Conservation (phyloP, 2,329 filamentous ascomycete species). For the Calonectria pteridis region DNA sequence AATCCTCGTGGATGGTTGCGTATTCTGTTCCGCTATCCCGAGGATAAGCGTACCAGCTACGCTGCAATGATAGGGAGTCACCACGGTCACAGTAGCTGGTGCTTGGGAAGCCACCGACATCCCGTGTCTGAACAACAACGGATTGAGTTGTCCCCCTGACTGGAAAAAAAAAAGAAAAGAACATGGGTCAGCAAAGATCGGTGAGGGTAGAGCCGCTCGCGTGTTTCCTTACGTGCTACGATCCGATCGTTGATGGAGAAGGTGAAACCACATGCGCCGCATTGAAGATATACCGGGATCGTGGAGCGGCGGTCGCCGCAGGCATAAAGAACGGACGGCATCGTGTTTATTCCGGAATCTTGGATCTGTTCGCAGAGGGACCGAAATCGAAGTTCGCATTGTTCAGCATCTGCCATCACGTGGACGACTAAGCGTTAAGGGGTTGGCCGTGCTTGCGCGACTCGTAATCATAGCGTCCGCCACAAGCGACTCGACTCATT, state of each 20-base stretch:
- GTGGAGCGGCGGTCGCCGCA: conserved; percentile 3
- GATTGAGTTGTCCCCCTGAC: conserved; percentile 4
- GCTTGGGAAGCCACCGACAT: conserved; percentile 11
- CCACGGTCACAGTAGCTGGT: conserved; percentile 12
- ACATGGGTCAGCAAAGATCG: not conserved
- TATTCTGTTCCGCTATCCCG: not conserved
- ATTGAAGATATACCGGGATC: conserved; percentile 11
- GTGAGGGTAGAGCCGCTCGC: not conserved
- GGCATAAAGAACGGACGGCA: conserved; percentile 7
- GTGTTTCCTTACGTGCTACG: conserved; percentile 5
- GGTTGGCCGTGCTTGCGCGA: not conserved
- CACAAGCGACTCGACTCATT: not conserved
- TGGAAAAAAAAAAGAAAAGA: not conserved
- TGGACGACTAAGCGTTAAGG: conserved; percentile 7
- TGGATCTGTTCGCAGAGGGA: not conserved
- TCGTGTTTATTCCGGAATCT: not conserved
- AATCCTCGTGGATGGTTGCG: conserved; percentile 9
- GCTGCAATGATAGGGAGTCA: conserved; percentile 6
- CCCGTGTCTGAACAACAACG: not conserved
- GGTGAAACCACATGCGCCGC: conserved; percentile 13
- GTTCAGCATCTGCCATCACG: not conserved
- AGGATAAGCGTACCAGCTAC: conserved; percentile 11
- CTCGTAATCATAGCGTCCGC: conserved; percentile 8
- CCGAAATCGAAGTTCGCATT: not conserved
- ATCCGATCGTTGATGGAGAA: conserved; percentile 8